phyloP scores from a whole-genome alignment of 352 stramenopile species.

The Phytophthora sp. region DNA sequence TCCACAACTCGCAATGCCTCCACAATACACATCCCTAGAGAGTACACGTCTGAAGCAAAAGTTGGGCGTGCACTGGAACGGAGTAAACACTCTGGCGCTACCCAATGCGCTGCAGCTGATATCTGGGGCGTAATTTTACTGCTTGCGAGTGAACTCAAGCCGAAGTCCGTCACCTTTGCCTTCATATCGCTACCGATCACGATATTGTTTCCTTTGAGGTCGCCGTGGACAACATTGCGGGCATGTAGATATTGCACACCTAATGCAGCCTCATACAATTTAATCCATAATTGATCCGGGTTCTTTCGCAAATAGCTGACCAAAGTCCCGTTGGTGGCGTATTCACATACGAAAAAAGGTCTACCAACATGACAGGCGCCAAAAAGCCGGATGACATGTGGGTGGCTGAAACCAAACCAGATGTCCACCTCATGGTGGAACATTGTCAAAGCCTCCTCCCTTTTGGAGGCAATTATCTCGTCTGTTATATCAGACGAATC shows the following conservation, averaged over 20 bases:
- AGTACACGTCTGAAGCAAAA: constrained; percentile 15
- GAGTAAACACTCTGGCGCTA: constrained; percentile 10
- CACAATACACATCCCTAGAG: constrained; percentile 19
- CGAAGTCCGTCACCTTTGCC: background rate
- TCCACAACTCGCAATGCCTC: constrained; percentile 16
- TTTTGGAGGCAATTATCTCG: background rate
- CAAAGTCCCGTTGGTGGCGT: constrained; percentile 23
- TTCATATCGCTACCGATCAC: constrained; percentile 29
- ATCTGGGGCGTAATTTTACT: background rate
- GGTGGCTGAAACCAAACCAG: constrained; percentile 30
- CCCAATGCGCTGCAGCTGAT: constrained; percentile 12
- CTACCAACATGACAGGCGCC: constrained; percentile 24
- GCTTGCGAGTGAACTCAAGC: constrained; percentile 14
- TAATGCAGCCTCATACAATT: constrained; percentile 18
- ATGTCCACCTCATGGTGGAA: constrained; percentile 28
- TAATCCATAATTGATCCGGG: constrained; percentile 6
- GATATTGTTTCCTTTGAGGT: constrained; percentile 24
- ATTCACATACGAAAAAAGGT: constrained; percentile 30
- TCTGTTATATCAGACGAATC: background rate
- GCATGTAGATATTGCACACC: constrained; percentile 18
- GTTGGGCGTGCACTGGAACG: background rate
- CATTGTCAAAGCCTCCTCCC: constrained; percentile 5
- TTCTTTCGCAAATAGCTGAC: constrained; percentile 23
- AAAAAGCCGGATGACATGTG: constrained; percentile 26
- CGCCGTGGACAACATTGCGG: constrained; percentile 1